Evolutionary conservation across 2,329 filamentous ascomycete species (phyloP).

Genomic region (Pseudodiploospora longispora): DNA sequence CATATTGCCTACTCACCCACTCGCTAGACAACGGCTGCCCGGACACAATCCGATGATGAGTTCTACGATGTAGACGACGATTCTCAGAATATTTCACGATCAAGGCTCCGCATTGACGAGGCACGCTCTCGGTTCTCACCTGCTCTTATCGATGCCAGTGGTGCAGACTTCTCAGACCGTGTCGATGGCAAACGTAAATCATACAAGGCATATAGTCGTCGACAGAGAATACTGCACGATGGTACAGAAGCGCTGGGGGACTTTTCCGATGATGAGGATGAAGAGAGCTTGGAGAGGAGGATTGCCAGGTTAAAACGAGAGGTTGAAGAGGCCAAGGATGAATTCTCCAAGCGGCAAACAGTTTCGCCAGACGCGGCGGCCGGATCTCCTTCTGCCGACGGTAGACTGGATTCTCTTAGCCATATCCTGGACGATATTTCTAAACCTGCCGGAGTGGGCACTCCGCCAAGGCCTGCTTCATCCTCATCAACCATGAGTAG

Average conservation of each 20-base stretch:
- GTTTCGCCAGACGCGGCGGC: conserved; percentile 31
- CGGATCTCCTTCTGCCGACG: conserved; percentile 44
- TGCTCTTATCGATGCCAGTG: conserved; percentile 64
- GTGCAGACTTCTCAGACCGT: conserved; percentile 84
- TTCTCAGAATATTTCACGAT: conserved; percentile 61
- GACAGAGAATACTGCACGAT: conserved; percentile 53
- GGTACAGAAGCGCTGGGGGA: conserved; percentile 63
- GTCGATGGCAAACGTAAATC: conserved; percentile 75
- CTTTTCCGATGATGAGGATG: conserved; percentile 66
- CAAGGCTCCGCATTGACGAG: conserved; percentile 66
- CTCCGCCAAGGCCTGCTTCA: conserved; percentile 7
- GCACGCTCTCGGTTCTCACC: conserved; percentile 75
- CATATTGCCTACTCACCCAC: conserved; percentile 14
- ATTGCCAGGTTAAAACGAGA: conserved; percentile 78
- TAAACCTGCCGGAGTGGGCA: conserved; percentile 16
- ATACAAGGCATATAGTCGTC: conserved; percentile 67
- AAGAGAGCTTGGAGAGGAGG: conserved; percentile 68
- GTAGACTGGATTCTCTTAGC: conserved; percentile 58
- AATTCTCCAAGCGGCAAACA: conserved; percentile 48
- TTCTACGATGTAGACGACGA: conserved; percentile 57
- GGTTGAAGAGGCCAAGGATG: conserved; percentile 63
- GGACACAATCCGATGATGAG: conserved; percentile 53
- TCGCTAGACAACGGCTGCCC: conserved; percentile 44
- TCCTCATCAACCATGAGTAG: conserved; percentile 15
- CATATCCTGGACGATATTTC: conserved; percentile 61